Conservation (phyloP, 1,284 basidiomycete species). For the Trichosporon inkin region DNA sequence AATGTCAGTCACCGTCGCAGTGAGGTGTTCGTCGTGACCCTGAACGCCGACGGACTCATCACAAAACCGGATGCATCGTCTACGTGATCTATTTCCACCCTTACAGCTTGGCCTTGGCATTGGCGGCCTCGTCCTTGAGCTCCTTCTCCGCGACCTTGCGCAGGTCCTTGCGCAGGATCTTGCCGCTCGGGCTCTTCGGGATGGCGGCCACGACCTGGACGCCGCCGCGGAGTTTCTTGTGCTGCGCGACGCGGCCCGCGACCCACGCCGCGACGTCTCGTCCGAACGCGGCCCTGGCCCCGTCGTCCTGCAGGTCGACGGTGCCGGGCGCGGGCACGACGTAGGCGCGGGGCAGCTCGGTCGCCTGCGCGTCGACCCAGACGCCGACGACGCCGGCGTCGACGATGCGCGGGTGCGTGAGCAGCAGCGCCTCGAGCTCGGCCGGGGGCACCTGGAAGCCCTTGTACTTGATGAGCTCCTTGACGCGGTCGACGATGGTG, state of each 20-base stretch:
- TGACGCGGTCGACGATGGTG: constrained; percentile 55
- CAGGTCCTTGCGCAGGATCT: constrained; percentile 41
- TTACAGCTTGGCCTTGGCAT: constrained; percentile 9
- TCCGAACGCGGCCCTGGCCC: constrained; percentile 52
- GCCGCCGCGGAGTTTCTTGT: constrained; percentile 54
- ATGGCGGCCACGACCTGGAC: constrained; percentile 52
- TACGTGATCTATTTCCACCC: too few relatives aligned
- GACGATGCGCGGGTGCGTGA: constrained; percentile 65
- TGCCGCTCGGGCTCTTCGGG: constrained; percentile 50
- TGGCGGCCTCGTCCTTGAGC: not conserved
- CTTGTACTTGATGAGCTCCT: constrained; percentile 77
- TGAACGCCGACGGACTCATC: too few relatives aligned
- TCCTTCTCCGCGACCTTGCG: constrained; percentile 7
- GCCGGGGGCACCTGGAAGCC: constrained; percentile 64
- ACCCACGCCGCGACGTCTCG: constrained; percentile 61
- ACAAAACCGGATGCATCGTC: too few relatives aligned
- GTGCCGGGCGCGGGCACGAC: constrained; percentile 43
- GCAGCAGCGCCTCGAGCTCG: constrained; percentile 69
- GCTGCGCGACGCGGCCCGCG: constrained; percentile 54
- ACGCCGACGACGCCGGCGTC: constrained; percentile 71
- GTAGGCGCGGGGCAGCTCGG: constrained; percentile 63
- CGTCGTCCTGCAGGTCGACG: not conserved
- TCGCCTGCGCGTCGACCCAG: constrained; percentile 60
- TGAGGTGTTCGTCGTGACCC: too few relatives aligned
- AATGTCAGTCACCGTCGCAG: too few relatives aligned